Conservation (phyloP, 768 basidiomycete species). For the Kwoniella shandongensis region DNA sequence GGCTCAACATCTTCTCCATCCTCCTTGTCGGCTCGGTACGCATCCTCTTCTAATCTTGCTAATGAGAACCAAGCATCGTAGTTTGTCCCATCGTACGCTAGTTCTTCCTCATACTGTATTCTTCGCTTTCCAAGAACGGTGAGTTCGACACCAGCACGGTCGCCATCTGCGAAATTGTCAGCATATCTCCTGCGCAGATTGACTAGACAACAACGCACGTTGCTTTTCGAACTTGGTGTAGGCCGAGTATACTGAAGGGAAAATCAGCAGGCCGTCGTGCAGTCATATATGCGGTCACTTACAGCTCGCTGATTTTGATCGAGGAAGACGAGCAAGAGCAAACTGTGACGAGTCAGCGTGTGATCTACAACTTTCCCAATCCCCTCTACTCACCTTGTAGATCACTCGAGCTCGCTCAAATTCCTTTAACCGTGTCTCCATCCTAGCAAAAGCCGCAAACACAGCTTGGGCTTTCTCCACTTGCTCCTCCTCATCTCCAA, state of each 20-base stretch:
- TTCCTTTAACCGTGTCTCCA: conserved; percentile 95
- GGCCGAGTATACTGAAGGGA: conserved; percentile 69
- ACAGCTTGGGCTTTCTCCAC: conserved; percentile 88
- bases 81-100: conserved; percentile 84
- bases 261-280: conserved; percentile 1
- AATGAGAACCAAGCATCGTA: conserved; percentile 99
- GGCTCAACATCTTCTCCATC: conserved; percentile 57
- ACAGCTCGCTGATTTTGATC: conserved; percentile 74
- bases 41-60: conserved; percentile 85
- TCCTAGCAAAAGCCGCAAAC: conserved; percentile 89
- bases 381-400: conserved; percentile 72
- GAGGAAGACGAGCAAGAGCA: conserved; percentile 85
- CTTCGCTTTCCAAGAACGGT: conserved; percentile 97
- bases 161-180: conserved; percentile 60
- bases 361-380: not conserved
- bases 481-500: conserved; percentile 77
- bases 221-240: conserved; percentile 99
- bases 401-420: conserved; percentile 95
- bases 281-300: conserved; percentile 8
- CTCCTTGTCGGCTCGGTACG: conserved; percentile 69
- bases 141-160: conserved; percentile 78
- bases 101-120: conserved; percentile 97
- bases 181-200: not conserved
- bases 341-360: conserved; percentile 61
- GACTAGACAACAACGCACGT: conserved; percentile 50